Base-by-base conservation (phyloP, 139 green algal species). In the Micractinium conductrix region DNA sequence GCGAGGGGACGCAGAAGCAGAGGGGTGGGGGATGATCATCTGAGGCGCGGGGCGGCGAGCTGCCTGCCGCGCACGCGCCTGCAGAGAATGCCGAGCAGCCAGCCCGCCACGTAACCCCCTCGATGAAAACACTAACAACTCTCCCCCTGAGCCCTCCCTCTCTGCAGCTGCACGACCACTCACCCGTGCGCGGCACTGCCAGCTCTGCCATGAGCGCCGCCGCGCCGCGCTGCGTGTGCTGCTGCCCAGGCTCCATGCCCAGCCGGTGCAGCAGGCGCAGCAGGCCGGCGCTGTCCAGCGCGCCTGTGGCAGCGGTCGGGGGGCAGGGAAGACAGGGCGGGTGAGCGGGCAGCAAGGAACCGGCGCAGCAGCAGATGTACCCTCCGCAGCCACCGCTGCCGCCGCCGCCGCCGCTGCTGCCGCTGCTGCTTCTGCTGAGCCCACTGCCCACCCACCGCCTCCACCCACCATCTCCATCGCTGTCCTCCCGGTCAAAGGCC, bases 241-340 rank as follows among this genome's bases (percentile, higher is more conserved):
- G 48, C n/a, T n/a, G n/a, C n/a, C n/a, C n/a, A n/a, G 87, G 85
- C 68, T 93, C 70, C 43, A 91, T 79, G 21, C 90, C 90, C 70
- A 93, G 70, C 40, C 82, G 73, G 40, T 48, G n/a, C 70, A 93
- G 78, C 55, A 93, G 87, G 10, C 50, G 62, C 40, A 65, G 79
- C 58, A 89, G 68, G 53, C 60, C 81, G 7, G 33, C 33, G 1
- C 44, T 63, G 35, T 82, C 76, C 76, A 82, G 30, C 5, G 38
- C 38, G 58, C 76, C 76, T 82, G 76, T 58, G 9, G 24, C 22
- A 63, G 26, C 12, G 26, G 53, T 19, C 53, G 26, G 8, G 10
- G 5, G 19, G 10, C 5, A 19, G 26, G 26, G 7, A 2, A 62
- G 10, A 62, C 2, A 21, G 8, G 53, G 53, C 53, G 26, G 8